phyloP scores from a whole-genome alignment of 768 basidiomycete genomes.

The Tephrocybe sp. region DNA sequence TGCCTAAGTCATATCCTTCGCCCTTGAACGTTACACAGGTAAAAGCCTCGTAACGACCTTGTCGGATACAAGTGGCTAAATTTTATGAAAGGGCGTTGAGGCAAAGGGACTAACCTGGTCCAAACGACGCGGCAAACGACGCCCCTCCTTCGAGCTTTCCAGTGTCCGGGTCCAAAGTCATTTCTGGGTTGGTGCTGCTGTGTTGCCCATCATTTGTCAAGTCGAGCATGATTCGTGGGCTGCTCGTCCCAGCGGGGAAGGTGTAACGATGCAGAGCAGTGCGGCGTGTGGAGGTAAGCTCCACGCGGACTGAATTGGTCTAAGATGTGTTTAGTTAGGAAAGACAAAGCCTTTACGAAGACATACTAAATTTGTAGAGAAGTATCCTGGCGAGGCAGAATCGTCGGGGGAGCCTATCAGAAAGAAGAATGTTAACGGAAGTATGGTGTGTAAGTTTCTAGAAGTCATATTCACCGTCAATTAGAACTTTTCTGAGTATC shows the following conservation, averaged over 20 bases:
- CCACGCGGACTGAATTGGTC: slow-evolving; percentile 58
- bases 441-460: neutral
- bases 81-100: neutral
- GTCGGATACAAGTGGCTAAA: neutral
- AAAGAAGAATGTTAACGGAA: too few species aligned
- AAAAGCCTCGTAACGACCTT: slow-evolving; percentile 55
- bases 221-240: slow-evolving; percentile 58
- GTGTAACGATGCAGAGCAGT: slow-evolving; percentile 62
- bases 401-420: slow-evolving; percentile 55
- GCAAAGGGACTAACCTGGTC: slow-evolving; percentile 38
- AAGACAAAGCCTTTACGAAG: neutral
- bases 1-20: slow-evolving; percentile 43
- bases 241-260: slow-evolving; percentile 45
- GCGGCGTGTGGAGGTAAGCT: slow-evolving; percentile 59
- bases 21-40: slow-evolving; percentile 64
- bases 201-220: slow-evolving; percentile 62
- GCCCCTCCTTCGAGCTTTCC: slow-evolving; percentile 51
- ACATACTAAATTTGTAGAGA: slow-evolving; percentile 55
- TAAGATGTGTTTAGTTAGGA: slow-evolving; percentile 18
- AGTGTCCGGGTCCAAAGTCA: slow-evolving; percentile 48
- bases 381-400: slow-evolving; percentile 65
- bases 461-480: slow-evolving; percentile 40
- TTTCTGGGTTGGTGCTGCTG: slow-evolving; percentile 47
- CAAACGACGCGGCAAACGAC: slow-evolving; percentile 56
- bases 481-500: slow-evolving; percentile 43